Evolutionary conservation across 805 yeast species (phyloP).

Genomic region (Metschnikowia cerradonensis): DNA sequence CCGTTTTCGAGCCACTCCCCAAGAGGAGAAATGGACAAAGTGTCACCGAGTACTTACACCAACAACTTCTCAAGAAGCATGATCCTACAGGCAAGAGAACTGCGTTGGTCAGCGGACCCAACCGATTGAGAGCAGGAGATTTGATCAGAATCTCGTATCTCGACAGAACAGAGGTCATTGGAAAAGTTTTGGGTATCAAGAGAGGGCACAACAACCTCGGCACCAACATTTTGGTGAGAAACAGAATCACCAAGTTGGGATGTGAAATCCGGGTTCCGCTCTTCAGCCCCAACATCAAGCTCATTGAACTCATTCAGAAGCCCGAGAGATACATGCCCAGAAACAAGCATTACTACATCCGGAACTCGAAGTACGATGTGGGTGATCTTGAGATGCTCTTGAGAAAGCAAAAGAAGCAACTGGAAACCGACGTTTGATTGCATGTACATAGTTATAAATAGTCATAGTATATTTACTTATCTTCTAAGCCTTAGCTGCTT

Average conservation of each 20-base stretch:
- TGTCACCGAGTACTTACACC: constrained; percentile 43
- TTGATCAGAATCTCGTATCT: constrained; percentile 69
- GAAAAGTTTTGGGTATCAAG: constrained; percentile 74
- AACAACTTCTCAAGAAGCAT: constrained; percentile 51
- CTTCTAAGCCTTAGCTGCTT: not conserved
- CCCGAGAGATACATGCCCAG: constrained; percentile 68
- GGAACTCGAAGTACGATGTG: constrained; percentile 66
- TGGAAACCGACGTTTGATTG: constrained; percentile 1
- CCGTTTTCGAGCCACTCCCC: constrained; percentile 50
- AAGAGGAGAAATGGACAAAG: constrained; percentile 43
- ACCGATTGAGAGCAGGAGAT: constrained; percentile 73
- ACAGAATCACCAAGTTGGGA: constrained; percentile 76
- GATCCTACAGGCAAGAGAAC: constrained; percentile 74
- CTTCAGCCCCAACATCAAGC: constrained; percentile 72
- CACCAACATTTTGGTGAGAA: constrained; percentile 75
- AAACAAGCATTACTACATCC: constrained; percentile 86
- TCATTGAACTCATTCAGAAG: constrained; percentile 73
- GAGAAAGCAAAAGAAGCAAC: constrained; percentile 15
- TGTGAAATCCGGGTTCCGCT: constrained; percentile 80
- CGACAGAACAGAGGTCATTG: constrained; percentile 66
- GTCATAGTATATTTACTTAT: not conserved
- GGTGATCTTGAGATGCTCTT: constrained; percentile 55
- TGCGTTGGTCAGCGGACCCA: constrained; percentile 44
- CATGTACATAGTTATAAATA: constrained; percentile 1
- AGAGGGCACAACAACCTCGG: constrained; percentile 58